Percentiles rank a stretch among this genome's conserved stretches.
Evolutionary conservation across 2,329 filamentous ascomycete genomes (phyloP).

Genomic region (Diaporthe sp.): DNA sequence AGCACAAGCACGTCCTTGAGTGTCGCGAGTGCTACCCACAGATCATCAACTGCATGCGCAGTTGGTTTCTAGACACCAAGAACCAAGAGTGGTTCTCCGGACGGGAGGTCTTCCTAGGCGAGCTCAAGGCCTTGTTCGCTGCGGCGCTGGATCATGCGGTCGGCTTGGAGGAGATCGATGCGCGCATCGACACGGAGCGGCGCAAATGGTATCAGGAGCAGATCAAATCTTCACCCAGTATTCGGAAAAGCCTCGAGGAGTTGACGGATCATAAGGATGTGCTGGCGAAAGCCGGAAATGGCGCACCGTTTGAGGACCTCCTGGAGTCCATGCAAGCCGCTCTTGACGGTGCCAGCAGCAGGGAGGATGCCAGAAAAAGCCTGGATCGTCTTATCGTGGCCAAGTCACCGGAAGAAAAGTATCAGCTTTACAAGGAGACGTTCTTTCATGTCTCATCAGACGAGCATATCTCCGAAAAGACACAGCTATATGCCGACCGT

Average conservation of each 20-base stretch:
- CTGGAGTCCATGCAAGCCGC: conserved; percentile 40
- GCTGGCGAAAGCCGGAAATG: conserved; percentile 36
- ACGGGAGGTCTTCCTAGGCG: conserved; percentile 61
- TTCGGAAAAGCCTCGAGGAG: conserved; percentile 42
- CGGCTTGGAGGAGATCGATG: conserved; percentile 61
- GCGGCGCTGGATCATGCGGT: conserved; percentile 59
- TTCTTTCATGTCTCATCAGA: conserved; percentile 42
- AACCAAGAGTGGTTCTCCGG: conserved; percentile 64
- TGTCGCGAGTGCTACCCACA: conserved; percentile 63
- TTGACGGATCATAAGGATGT: conserved; percentile 33
- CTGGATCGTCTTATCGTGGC: conserved; percentile 40
- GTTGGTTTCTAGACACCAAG: conserved; percentile 51
- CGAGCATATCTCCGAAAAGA: conserved; percentile 41
- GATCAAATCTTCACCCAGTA: conserved; percentile 41
- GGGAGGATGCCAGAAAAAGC: conserved; percentile 25
- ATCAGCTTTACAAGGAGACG: conserved; percentile 41
- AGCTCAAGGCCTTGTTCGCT: conserved; percentile 62
- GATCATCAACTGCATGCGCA: conserved; percentile 59
- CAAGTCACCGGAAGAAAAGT: conserved; percentile 35
- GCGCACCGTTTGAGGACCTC: conserved; percentile 40
- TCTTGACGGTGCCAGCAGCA: conserved; percentile 22
- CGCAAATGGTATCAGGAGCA: conserved; percentile 64
- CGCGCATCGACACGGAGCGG: conserved; percentile 64
- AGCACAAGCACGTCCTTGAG: conserved; percentile 56
- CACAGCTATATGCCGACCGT: conserved; percentile 45